These are phyloP conservation scores for Fusarium succisae DNA, from an alignment of 2,329 filamentous ascomycete species.

Conservation along the genomic window DNA sequence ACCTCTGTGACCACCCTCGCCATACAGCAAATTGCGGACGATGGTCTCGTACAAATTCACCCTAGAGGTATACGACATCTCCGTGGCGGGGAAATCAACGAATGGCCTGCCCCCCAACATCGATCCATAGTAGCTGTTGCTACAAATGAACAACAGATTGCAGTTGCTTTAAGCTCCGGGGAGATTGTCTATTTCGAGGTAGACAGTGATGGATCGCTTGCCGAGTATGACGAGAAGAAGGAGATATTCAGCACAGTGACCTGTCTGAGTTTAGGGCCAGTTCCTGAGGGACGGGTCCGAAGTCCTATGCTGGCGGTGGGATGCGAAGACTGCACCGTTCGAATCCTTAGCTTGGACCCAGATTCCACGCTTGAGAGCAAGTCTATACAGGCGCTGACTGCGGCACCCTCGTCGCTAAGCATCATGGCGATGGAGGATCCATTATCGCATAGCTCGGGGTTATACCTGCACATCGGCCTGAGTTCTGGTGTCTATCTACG, in stretches of 20 bases:
- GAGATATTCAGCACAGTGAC: slow-evolving; percentile 96
- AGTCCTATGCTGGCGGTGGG: slow-evolving; percentile 95
- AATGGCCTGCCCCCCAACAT: slow-evolving; percentile 93
- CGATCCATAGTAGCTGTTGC: slow-evolving; percentile 93
- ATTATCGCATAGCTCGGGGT: slow-evolving; percentile 84
- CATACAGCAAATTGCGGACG: slow-evolving; percentile 91
- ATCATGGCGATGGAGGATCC: slow-evolving; percentile 98
- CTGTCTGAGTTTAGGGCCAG: slow-evolving; percentile 88
- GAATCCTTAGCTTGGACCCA: slow-evolving; percentile 88
- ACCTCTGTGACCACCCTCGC: slow-evolving; percentile 89
- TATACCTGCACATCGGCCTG: slow-evolving; percentile 95
- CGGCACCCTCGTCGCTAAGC: slow-evolving; percentile 84
- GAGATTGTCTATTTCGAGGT: slow-evolving; percentile 99
- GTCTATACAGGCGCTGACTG: slow-evolving; percentile 91
- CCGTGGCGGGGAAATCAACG: slow-evolving; percentile 78
- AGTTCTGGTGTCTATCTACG: slow-evolving; percentile 95
- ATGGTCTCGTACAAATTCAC: slow-evolving; percentile 94
- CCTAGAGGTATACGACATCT: slow-evolving; percentile 95
- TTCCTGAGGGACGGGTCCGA: slow-evolving; percentile 87
- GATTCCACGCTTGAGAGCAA: slow-evolving; percentile 92
- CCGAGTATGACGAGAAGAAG: slow-evolving; percentile 93
- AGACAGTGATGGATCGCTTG: slow-evolving; percentile 87
- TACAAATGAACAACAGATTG: slow-evolving; percentile 92
- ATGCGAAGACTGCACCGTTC: slow-evolving; percentile 95
- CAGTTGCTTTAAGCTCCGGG: slow-evolving; percentile 91